phyloP scores from a whole-genome alignment of 2,329 filamentous ascomycete species.

The Monosporascus sp. region DNA sequence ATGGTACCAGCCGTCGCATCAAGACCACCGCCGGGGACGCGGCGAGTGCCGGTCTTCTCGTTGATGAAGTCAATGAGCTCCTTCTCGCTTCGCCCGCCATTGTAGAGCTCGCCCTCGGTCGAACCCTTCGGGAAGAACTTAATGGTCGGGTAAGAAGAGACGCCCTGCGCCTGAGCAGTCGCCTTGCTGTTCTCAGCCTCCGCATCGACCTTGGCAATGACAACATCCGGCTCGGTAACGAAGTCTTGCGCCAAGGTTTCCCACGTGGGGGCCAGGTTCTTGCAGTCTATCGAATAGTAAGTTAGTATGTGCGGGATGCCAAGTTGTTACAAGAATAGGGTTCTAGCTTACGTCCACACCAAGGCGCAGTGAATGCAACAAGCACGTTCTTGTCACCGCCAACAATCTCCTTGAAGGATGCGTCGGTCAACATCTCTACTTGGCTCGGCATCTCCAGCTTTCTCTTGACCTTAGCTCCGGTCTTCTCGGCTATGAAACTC shows the following conservation, averaged over 20 bases:
- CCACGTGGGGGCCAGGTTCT: conserved; percentile 84
- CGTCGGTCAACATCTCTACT: conserved; percentile 75
- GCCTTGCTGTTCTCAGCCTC: conserved; percentile 80
- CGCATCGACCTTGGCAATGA: conserved; percentile 93
- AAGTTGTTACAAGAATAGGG: background rate
- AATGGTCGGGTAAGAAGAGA: conserved; percentile 90
- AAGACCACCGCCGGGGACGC: conserved; percentile 73
- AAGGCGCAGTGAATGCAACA: conserved; percentile 95
- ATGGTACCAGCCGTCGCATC: conserved; percentile 77
- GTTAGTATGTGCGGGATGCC: conserved; percentile 8
- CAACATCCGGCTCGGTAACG: conserved; percentile 66
- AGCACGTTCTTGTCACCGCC: conserved; percentile 84
- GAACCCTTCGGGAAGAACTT: conserved; percentile 92
- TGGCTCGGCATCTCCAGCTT: conserved; percentile 67
- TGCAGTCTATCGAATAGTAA: conserved; percentile 69
- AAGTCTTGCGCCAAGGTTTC: conserved; percentile 82
- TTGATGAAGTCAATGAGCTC: conserved; percentile 80
- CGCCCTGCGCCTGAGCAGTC: conserved; percentile 67
- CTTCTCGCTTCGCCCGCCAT: conserved; percentile 68
- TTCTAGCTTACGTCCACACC: conserved; percentile 85
- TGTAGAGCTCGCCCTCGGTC: conserved; percentile 65
- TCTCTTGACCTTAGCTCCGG: conserved; percentile 73
- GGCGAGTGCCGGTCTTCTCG: conserved; percentile 81
- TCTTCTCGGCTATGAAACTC: conserved; percentile 82
- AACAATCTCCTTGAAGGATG: conserved; percentile 69